Conservation (phyloP, 768 basidiomycete species). For the Crucibulum laeve region DNA sequence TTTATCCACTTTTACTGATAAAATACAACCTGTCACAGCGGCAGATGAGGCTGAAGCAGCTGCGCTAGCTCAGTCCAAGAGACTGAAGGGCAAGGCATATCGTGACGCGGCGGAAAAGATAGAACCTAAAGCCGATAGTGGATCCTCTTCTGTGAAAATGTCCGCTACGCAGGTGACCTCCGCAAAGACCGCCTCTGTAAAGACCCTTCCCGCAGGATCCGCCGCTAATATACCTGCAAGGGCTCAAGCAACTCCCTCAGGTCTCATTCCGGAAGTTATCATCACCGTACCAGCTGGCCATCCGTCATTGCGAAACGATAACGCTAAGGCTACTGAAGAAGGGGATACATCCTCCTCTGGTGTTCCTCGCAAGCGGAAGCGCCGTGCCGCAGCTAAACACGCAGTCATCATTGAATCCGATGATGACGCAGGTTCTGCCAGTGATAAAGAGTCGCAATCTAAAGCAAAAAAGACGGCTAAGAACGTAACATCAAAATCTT, state of each 20-base stretch:
- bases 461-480: slow-evolving; percentile 18
- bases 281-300: slow-evolving; percentile 30
- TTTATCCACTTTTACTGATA: slow-evolving; percentile 3
- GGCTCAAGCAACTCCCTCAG: slow-evolving; percentile 24
- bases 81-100: slow-evolving; percentile 73
- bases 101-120: slow-evolving; percentile 51
- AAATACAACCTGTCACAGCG: slow-evolving; percentile 16
- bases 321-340: slow-evolving; percentile 27
- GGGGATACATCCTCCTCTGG: slow-evolving; percentile 25
- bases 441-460: slow-evolving; percentile 21
- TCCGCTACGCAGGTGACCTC: too few species aligned
- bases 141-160: background rate
- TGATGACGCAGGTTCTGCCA: slow-evolving; percentile 19
- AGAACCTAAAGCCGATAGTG: slow-evolving; percentile 8
- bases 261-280: slow-evolving; percentile 53
- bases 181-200: slow-evolving; percentile 4
- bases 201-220: slow-evolving; percentile 4
- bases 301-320: slow-evolving; percentile 14
- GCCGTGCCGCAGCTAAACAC: slow-evolving; percentile 34
- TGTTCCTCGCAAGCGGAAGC: slow-evolving; percentile 29
- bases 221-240: slow-evolving; percentile 10
- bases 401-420: slow-evolving; percentile 51
- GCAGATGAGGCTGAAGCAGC: slow-evolving; percentile 50
- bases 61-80: slow-evolving; percentile 49
- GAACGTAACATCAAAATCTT: slow-evolving; percentile 15